These are phyloP conservation scores for Aspergillus campestris DNA, from an alignment of 495 filamentous ascomycete genomes.

Conservation along the genomic window DNA sequence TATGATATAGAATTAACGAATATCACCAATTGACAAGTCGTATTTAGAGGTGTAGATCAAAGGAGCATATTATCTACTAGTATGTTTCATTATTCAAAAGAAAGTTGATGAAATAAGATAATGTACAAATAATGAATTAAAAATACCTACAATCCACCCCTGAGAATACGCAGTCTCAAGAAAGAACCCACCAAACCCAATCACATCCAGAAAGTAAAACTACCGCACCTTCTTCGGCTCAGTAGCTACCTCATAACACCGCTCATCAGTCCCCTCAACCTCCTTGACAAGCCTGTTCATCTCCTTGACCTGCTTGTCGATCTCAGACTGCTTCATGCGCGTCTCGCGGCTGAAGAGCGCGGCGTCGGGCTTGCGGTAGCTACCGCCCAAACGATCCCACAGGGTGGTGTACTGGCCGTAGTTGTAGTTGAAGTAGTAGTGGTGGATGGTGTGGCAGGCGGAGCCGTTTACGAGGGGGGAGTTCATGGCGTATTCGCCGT, in stretches of 20 bases:
- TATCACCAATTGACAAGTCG: too few species aligned
- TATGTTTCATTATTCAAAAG: too few species aligned
- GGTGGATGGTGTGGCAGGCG: constrained; percentile 91
- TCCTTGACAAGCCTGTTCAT: constrained; percentile 69
- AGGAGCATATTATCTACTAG: too few species aligned
- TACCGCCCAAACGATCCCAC: constrained; percentile 84
- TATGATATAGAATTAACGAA: too few species aligned
- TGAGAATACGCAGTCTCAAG: too few species aligned
- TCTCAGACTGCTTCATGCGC: constrained; percentile 67
- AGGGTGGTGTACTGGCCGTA: constrained; percentile 92
- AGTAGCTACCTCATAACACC: constrained; percentile 14
- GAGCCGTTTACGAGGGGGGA: constrained; percentile 82
- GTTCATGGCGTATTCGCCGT: constrained; percentile 83
- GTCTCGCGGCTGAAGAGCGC: constrained; percentile 68
- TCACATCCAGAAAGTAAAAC: not conserved
- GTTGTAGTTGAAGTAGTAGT: constrained; percentile 95
- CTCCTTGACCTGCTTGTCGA: constrained; percentile 62
- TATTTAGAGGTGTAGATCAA: too few species aligned
- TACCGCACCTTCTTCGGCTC: constrained; percentile 2
- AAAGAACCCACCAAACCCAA: too few species aligned
- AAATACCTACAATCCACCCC: too few species aligned
- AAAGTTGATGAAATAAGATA: too few species aligned
- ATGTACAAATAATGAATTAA: too few species aligned
- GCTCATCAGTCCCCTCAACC: constrained; percentile 73
- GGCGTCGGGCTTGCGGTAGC: constrained; percentile 72